Percentiles rank a stretch among this genome's conserved stretches.
phyloP scores from a whole-genome alignment of 202 grass and related monocot species.

The Brachypodium distachyon region DNA sequence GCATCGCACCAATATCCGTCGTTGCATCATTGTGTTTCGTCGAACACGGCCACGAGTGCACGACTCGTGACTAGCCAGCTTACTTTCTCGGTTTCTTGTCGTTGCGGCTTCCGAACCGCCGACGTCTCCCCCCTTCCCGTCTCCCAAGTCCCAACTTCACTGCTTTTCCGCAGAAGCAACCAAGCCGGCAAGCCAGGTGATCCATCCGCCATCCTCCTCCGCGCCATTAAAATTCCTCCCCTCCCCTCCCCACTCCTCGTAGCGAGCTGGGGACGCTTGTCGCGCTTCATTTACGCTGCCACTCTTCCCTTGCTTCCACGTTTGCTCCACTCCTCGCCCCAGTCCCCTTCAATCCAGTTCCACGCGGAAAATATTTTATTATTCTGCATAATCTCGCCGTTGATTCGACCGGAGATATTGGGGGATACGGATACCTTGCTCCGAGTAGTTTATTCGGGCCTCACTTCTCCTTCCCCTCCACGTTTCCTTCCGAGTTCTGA shows the following conservation, averaged over 20 bases:
- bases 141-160: too few species aligned
- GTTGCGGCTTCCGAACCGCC: not conserved
- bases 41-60: not conserved
- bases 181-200: not conserved
- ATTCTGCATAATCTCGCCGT: not conserved
- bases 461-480: not conserved
- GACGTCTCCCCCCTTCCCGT: not conserved
- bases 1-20: too few species aligned
- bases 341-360: constrained; percentile 7
- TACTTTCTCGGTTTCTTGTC: not conserved
- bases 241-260: not conserved
- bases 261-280: not conserved
- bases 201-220: not conserved
- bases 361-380: constrained; percentile 25
- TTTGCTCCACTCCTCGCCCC: constrained; percentile 14
- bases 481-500: not conserved
- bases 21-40: not conserved
- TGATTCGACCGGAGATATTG: not conserved
- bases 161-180: not conserved
- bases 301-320: constrained; percentile 28
- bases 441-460: not conserved
- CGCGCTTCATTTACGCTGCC: not conserved
- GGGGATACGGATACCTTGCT: not conserved
- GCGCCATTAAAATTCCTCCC: constrained; percentile 11
- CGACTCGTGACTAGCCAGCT: not conserved